Percentiles rank a stretch among this genome's conserved stretches.
Conservation (phyloP, 176 grass and related monocot genomes). For the Zea luxurians region DNA sequence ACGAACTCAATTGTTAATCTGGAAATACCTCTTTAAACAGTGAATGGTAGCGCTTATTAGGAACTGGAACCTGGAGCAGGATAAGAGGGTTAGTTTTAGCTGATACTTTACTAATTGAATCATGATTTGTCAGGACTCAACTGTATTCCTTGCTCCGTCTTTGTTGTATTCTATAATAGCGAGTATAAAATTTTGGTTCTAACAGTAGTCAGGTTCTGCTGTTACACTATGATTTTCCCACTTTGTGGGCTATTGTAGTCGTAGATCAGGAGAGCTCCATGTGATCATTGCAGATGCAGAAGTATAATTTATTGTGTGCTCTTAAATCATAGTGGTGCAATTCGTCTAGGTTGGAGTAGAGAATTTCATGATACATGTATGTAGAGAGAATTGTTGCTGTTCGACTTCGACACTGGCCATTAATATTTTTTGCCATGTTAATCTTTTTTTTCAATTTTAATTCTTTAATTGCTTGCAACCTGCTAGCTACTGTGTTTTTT, state of each 20-base stretch:
- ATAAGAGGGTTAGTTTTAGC: neutral
- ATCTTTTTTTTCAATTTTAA: neutral
- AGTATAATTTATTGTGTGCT: neutral
- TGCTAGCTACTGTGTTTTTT: neutral
- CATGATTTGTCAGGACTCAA: conserved; percentile 10
- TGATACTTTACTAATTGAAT: conserved; percentile 4
- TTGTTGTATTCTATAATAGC: neutral
- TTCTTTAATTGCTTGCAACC: neutral
- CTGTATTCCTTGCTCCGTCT: conserved; percentile 2
- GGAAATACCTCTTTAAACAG: neutral
- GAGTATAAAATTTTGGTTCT: neutral
- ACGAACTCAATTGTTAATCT: too few species aligned
- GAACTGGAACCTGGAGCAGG: neutral
- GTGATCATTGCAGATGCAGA: neutral
- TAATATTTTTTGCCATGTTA: too few species aligned
- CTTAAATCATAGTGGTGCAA: conserved; percentile 1
- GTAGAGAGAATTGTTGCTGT: too few species aligned
- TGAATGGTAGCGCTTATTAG: neutral
- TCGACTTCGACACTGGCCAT: too few species aligned
- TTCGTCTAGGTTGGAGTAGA: neutral
- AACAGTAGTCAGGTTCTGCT: neutral
- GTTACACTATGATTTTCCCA: neutral
- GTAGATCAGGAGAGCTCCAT: neutral
- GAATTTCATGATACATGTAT: too few species aligned
- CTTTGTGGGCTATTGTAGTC: too few species aligned